These are phyloP conservation scores for Xylaria intraflava DNA, from an alignment of 495 filamentous ascomycete species.

Conservation along the genomic window DNA sequence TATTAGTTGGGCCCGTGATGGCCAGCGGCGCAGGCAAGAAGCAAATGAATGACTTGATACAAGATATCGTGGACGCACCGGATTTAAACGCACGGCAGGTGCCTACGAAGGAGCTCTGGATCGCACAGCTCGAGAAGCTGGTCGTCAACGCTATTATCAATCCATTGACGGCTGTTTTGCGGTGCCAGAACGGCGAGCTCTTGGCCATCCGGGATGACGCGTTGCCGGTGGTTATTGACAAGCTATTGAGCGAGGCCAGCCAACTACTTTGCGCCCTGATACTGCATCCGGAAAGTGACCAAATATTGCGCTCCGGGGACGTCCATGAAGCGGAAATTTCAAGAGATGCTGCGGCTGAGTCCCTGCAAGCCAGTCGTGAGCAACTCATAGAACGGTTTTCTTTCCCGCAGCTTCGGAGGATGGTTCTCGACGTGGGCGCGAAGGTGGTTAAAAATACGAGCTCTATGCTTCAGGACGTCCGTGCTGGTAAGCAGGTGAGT, in stretches of 20 bases:
- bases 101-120: conserved; percentile 44
- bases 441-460: conserved; percentile 62
- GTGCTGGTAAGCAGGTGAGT: conserved; percentile 36
- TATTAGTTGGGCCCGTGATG: conserved; percentile 28
- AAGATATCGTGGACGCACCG: conserved; percentile 21
- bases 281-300: conserved; percentile 16
- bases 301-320: conserved; percentile 13
- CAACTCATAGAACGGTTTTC: conserved; percentile 37
- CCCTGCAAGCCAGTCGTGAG: conserved; percentile 49
- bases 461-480: conserved; percentile 76
- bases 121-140: conserved; percentile 51
- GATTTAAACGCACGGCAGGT: conserved; percentile 39
- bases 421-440: conserved; percentile 42
- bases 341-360: conserved; percentile 36
- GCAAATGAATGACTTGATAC: conserved; percentile 16
- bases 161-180: conserved; percentile 67
- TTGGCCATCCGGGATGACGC: conserved; percentile 53
- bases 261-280: conserved; percentile 49
- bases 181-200: conserved; percentile 67
- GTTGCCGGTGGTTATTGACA: conserved; percentile 40
- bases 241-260: conserved; percentile 61
- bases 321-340: not conserved
- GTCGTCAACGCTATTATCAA: conserved; percentile 76
- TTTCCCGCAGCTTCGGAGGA: conserved; percentile 9
- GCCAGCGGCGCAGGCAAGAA: conserved; percentile 11